A percentile compares a stretch with the other conserved stretches of the same genome.
These are phyloP conservation scores for Paralagenidium karlingii DNA, from an alignment of 352 stramenopile genomes.

Conservation along the genomic window DNA sequence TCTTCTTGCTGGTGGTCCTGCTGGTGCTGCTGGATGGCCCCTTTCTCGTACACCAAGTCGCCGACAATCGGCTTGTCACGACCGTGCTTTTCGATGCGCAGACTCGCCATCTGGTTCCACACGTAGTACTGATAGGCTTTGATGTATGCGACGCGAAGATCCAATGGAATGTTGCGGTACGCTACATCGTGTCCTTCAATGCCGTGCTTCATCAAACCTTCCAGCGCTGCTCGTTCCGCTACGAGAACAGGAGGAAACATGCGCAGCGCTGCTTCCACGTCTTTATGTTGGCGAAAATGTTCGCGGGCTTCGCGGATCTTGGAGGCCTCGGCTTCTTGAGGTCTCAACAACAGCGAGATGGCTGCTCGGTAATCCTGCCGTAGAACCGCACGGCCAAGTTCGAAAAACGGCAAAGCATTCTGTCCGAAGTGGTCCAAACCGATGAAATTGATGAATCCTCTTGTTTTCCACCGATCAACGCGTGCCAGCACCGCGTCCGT, in stretches of 20 bases:
- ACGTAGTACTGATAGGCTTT: conserved; percentile 89
- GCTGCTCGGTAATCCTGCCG: conserved; percentile 90
- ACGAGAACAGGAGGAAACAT: conserved; percentile 68
- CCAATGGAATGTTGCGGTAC: conserved; percentile 45
- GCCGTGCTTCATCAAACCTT: conserved; percentile 60
- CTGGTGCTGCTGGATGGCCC: conserved; percentile 5
- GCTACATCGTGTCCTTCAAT: conserved; percentile 59
- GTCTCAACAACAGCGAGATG: conserved; percentile 85
- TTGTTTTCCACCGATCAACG: conserved; percentile 29
- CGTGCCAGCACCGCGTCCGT: conserved; percentile 14
- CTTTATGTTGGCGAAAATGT: conserved; percentile 75
- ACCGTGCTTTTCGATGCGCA: conserved; percentile 66
- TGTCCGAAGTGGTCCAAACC: conserved; percentile 92
- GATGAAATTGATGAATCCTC: conserved; percentile 97
- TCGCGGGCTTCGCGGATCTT: conserved; percentile 68
- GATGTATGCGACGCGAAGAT: conserved; percentile 51
- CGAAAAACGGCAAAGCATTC: conserved; percentile 64
- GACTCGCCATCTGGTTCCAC: conserved; percentile 92
- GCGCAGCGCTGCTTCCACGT: conserved; percentile 55
- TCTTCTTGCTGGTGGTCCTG: no score
- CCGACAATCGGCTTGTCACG: conserved; percentile 54
- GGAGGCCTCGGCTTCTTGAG: conserved; percentile 66
- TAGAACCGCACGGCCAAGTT: conserved; percentile 86
- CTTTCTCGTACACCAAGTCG: conserved; percentile 74
- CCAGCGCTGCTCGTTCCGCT: conserved; percentile 52